phyloP scores from a whole-genome alignment of 2,329 filamentous ascomycete genomes.

The Scolecobasidium constrictum region DNA sequence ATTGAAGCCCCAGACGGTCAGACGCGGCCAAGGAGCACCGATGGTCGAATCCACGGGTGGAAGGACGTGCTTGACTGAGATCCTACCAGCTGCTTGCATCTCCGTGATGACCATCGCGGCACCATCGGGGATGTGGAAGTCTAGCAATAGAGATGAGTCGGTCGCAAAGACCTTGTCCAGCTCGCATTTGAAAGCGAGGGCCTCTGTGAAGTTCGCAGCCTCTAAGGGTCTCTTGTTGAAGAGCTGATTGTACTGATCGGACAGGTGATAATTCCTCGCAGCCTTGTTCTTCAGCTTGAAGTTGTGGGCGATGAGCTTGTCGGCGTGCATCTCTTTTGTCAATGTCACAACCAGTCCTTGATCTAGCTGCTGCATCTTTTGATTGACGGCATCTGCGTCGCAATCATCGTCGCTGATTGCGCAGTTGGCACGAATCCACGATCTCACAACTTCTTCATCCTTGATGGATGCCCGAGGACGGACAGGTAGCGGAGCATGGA shows the following conservation, averaged over 20 bases:
- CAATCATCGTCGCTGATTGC: slow-evolving; percentile 32
- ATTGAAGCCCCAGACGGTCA: slow-evolving; percentile 34
- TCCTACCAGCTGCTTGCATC: slow-evolving; percentile 23
- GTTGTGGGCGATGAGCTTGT: slow-evolving; percentile 25
- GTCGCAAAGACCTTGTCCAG: slow-evolving; percentile 28
- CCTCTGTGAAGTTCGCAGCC: slow-evolving; percentile 21
- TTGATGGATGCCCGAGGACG: background rate
- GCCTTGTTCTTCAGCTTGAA: slow-evolving; percentile 29
- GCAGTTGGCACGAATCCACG: slow-evolving; percentile 38
- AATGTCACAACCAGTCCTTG: background rate
- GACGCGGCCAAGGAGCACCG: slow-evolving; percentile 27
- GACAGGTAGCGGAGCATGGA: background rate
- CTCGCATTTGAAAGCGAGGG: slow-evolving; percentile 31
- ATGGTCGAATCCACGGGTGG: slow-evolving; percentile 14
- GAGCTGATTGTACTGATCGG: slow-evolving; percentile 18
- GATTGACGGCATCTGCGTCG: slow-evolving; percentile 23
- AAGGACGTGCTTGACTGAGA: slow-evolving; percentile 14
- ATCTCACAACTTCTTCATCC: slow-evolving; percentile 27
- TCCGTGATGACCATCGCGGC: slow-evolving; percentile 33
- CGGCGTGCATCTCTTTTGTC: slow-evolving; percentile 11
- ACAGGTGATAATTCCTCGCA: slow-evolving; percentile 33
- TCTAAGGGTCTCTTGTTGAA: slow-evolving; percentile 4
- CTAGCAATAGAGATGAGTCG: slow-evolving; percentile 21
- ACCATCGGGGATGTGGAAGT: slow-evolving; percentile 25
- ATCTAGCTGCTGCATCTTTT: slow-evolving; percentile 13